Base-by-base conservation (phyloP, 768 basidiomycete genomes). In the Clathrus columnatus region DNA sequence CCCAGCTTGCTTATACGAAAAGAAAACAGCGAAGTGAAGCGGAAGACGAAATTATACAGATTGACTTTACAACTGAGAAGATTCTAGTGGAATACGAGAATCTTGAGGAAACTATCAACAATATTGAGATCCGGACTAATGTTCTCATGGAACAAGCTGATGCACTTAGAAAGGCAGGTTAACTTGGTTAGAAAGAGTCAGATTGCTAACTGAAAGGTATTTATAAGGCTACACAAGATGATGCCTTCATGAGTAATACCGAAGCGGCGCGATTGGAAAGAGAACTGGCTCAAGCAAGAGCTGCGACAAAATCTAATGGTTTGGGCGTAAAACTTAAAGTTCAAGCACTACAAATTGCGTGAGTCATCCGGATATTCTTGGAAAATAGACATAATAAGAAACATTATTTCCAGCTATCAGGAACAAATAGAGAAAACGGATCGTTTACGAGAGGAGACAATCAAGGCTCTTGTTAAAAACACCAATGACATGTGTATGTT, bases 1-100 rank as follows among this genome's bases (percentile, higher is more conserved):
- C 77, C 56, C 71, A 75, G 4, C 75, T 88, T 44, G 85, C 85
- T 2, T 88, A 92, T 67, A 72, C 76, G 46, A 86, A 84, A 64
- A 74, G 90, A 54, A 75, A 76, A 29, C 82, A 88, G 60, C 77
- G 82, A 24, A 84, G 84, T 7, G 68, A 76, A 21, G 69, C 91
- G 51, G 87, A 91, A 69, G 87, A 81, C 58, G 85, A 89, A 59
- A 78, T 81, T 44, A 86, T 93, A 60, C 81, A 79, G 61, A 78
- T 91, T 24, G 90, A 93, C 58, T 81, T 94, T 61, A 85, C 89
- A 58, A 78, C 91, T 8, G 92, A 95, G 64, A 79, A 85, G 61
- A 69, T 90, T 51, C 79, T 76, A 0, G 70, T 83, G 52, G 83
- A 87, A 58, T 88, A 87, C 63, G 91, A 94, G 67, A 86, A 87